phyloP scores from a whole-genome alignment of 192 early-diverging fungal species.

The Coemansia sp. region DNA sequence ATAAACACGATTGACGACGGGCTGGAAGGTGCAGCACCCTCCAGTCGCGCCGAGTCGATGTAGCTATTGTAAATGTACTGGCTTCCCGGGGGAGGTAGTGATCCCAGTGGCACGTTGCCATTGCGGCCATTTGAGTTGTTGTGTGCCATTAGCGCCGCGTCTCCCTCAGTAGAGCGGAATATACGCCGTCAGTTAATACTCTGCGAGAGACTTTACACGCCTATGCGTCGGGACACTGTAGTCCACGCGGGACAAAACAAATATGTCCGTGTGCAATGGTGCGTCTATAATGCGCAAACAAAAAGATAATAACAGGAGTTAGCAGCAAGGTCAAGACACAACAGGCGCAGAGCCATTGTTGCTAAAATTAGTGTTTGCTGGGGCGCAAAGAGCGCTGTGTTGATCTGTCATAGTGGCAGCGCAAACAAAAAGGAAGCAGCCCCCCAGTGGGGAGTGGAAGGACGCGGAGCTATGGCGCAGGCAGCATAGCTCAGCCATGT shows the following conservation, averaged over 20 bases:
- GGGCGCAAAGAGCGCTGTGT: constrained; percentile 4
- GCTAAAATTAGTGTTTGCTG: constrained; percentile 9
- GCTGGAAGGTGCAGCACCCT: constrained; percentile 4
- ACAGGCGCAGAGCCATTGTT: constrained; percentile 7
- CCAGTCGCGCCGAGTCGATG: constrained; percentile 23
- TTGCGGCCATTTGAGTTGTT: constrained; percentile 23
- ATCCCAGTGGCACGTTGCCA: constrained; percentile 35
- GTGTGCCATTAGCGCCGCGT: constrained; percentile 27
- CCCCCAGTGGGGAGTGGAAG: background rate
- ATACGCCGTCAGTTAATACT: background rate
- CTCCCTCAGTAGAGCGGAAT: background rate
- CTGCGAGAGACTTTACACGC: background rate
- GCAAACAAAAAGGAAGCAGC: background rate
- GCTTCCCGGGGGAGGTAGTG: constrained; percentile 16
- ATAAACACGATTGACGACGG: constrained; percentile 15
- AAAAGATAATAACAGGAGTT: background rate
- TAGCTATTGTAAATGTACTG: constrained; percentile 38
- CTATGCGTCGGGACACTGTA: background rate
- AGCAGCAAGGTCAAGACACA: constrained; percentile 1
- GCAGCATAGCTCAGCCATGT: background rate
- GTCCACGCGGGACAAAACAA: constrained; percentile 1
- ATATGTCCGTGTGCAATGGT: constrained; percentile 8
- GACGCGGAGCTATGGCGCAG: background rate
- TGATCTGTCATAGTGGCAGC: background rate
- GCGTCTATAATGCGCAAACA: background rate